A percentile compares a stretch with the other conserved stretches of the same genome.
Conservation (phyloP, 306 rosid genomes). For the Quercus parvula region DNA sequence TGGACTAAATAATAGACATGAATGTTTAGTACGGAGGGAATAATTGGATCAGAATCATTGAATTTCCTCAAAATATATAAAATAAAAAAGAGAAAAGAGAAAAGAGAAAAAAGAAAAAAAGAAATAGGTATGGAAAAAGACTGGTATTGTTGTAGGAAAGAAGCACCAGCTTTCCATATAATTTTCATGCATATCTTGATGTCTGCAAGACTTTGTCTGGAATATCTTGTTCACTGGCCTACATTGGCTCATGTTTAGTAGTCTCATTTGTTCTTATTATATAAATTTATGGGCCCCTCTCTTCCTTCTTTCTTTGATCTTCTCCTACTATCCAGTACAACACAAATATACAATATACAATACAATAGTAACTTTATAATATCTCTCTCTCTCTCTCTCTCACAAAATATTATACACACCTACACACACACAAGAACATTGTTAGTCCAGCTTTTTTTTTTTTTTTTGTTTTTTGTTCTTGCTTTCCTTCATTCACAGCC, state of each 20-base stretch:
- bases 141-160: conserved; percentile 30
- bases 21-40: conserved; percentile 46
- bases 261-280: conserved; percentile 35
- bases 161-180: conserved; percentile 47
- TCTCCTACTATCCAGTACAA: conserved; percentile 28
- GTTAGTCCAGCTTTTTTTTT: conserved; percentile 37
- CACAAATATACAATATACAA: conserved; percentile 21
- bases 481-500: conserved; percentile 71
- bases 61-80: conserved; percentile 14
- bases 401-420: conserved; percentile 27
- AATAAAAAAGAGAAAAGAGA: too few species aligned
- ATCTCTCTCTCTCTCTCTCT: conserved; percentile 24
- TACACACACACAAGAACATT: conserved; percentile 51
- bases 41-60: conserved; percentile 28
- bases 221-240: conserved; percentile 81
- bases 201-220: conserved; percentile 65
- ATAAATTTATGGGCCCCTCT: conserved; percentile 42
- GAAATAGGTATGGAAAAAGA: not conserved
- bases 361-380: conserved; percentile 7
- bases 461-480: conserved; percentile 33
- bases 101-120: not conserved
- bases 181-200: conserved; percentile 50
- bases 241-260: conserved; percentile 49
- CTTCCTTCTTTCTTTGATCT: conserved; percentile 29
- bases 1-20: conserved; percentile 39